These are phyloP conservation scores for Austroboletus novae-zelandiae DNA, from an alignment of 1,284 basidiomycete genomes.

Conservation along the genomic window DNA sequence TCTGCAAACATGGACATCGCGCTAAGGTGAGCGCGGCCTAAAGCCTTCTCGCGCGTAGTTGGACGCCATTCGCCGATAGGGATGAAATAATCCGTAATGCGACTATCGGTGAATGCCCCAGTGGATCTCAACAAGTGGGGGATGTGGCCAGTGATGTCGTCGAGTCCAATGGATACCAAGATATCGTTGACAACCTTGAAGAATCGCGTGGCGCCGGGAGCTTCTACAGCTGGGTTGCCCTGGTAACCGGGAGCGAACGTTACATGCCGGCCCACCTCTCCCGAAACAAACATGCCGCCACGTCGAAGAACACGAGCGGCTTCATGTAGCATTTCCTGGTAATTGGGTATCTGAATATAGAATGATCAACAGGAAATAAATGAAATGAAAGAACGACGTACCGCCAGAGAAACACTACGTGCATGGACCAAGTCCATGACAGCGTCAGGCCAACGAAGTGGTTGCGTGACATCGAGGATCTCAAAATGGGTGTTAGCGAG, in stretches of 20 bases:
- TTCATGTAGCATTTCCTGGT: constrained; percentile 50
- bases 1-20: constrained; percentile 34
- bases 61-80: constrained; percentile 51
- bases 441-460: constrained; percentile 45
- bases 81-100: constrained; percentile 33
- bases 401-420: constrained; percentile 55
- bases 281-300: constrained; percentile 62
- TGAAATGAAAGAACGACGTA: constrained; percentile 34
- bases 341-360: constrained; percentile 46
- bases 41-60: constrained; percentile 26
- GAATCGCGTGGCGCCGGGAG: constrained; percentile 44
- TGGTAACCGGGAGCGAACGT: constrained; percentile 38
- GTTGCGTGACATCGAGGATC: constrained; percentile 55
- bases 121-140: constrained; percentile 35
- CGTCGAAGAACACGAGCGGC: constrained; percentile 57
- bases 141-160: constrained; percentile 35
- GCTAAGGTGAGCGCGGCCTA: constrained; percentile 42
- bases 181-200: constrained; percentile 42
- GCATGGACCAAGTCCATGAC: constrained; percentile 65
- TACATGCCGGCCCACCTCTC: constrained; percentile 52
- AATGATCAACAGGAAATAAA: constrained; percentile 15
- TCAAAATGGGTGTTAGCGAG: constrained; percentile 60
- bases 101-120: constrained; percentile 40
- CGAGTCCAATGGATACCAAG: constrained; percentile 34
- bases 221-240: constrained; percentile 33